Conservation (phyloP, 139 green algal genomes). For the Tetradesmus obliquus region DNA sequence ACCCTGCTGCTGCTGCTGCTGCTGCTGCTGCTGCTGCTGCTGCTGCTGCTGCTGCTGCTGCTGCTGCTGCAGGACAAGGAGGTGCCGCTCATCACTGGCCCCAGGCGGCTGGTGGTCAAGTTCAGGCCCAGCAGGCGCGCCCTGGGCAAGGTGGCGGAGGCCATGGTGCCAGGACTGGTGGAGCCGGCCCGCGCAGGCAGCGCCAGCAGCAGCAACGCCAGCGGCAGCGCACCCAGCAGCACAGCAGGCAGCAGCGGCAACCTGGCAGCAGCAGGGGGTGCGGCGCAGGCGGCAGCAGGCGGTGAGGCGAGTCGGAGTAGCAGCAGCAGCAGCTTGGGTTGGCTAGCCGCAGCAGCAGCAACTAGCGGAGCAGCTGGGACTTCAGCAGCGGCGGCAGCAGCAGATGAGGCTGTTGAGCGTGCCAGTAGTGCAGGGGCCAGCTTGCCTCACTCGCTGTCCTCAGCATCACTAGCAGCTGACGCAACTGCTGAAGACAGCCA, state of each 20-base stretch:
- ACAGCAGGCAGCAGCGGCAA: slow-evolving; percentile 6
- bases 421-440: slow-evolving; percentile 19
- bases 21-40: neutral
- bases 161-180: slow-evolving; percentile 47
- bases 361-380: neutral
- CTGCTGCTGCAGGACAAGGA: slow-evolving; percentile 16
- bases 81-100: slow-evolving; percentile 51
- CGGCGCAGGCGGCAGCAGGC: neutral
- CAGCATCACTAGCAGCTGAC: slow-evolving; percentile 1
- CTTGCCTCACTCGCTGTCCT: neutral
- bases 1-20: neutral
- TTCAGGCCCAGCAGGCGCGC: slow-evolving; percentile 56
- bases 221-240: slow-evolving; percentile 29
- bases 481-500: neutral
- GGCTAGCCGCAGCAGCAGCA: slow-evolving; percentile 4
- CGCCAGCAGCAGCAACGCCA: slow-evolving; percentile 2
- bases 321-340: slow-evolving; percentile 6
- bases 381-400: neutral
- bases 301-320: neutral
- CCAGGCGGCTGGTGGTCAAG: slow-evolving; percentile 57
- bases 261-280: slow-evolving; percentile 20
- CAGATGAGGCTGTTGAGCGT: neutral
- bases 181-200: slow-evolving; percentile 11
- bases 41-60: neutral
- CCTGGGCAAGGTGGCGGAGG: slow-evolving; percentile 54